Conservation (phyloP, 202 grass and related monocot genomes). For the Carex arenaria region DNA sequence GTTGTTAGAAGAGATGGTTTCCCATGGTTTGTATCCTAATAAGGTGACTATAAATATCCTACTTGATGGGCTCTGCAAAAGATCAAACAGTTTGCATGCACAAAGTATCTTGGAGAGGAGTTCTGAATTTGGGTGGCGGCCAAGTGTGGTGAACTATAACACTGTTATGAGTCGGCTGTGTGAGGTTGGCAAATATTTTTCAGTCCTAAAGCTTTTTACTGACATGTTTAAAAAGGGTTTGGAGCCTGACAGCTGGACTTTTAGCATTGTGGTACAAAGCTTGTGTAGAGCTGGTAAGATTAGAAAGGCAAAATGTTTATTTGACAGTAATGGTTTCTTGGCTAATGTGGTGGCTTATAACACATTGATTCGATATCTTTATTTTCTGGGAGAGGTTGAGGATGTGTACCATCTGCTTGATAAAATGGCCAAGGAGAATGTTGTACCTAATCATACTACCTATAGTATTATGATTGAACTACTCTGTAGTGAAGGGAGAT, state of each 20-base stretch:
- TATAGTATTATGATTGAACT: conserved; percentile 53
- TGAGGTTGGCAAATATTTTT: conserved; percentile 43
- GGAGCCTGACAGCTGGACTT: conserved; percentile 68
- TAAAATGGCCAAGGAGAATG: conserved; percentile 47
- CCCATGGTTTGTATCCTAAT: conserved; percentile 48
- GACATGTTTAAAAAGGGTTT: conserved; percentile 86
- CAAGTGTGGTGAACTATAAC: conserved; percentile 75
- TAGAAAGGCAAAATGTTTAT: conserved; percentile 36
- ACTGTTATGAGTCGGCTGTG: conserved; percentile 84
- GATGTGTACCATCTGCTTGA: conserved; percentile 44
- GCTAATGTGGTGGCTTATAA: conserved; percentile 58
- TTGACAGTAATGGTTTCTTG: conserved; percentile 50
- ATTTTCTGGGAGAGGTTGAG: conserved; percentile 29
- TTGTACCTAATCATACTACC: conserved; percentile 46
- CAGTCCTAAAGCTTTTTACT: conserved; percentile 64
- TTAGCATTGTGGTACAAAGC: conserved; percentile 65
- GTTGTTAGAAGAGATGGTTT: conserved; percentile 61
- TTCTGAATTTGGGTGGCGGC: conserved; percentile 50
- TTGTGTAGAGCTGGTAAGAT: conserved; percentile 57
- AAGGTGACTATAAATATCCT: conserved; percentile 85
- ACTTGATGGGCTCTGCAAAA: conserved; percentile 63
- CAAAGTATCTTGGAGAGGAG: conserved; percentile 66
- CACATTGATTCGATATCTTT: conserved; percentile 59
- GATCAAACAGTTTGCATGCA: conserved; percentile 42
- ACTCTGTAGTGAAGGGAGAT: conserved; percentile 55